phyloP scores from a whole-genome alignment of 768 basidiomycete species.

The Calocybe indica region DNA sequence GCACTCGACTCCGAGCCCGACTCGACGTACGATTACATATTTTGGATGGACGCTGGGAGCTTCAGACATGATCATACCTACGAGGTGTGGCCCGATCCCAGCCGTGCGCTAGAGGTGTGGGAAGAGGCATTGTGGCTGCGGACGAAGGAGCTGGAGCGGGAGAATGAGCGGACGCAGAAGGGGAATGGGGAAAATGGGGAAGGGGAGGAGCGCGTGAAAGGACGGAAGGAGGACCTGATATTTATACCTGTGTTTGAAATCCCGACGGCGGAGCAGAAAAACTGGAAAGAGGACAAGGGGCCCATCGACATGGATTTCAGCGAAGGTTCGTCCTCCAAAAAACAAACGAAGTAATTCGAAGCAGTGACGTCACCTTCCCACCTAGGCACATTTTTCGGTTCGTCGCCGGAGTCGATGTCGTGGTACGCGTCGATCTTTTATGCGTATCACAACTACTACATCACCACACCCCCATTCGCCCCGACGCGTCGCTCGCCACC shows the following conservation, averaged over 20 bases:
- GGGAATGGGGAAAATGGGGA: not conserved
- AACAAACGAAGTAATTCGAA: not conserved
- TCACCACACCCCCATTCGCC: slow-evolving; percentile 21
- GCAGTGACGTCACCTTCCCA: not conserved
- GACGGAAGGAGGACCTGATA: slow-evolving; percentile 32
- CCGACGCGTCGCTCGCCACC: not conserved
- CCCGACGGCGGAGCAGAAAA: slow-evolving; percentile 22
- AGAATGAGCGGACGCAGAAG: not conserved
- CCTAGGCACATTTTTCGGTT: slow-evolving; percentile 56
- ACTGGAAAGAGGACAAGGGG: slow-evolving; percentile 41
- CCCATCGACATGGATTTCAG: slow-evolving; percentile 46
- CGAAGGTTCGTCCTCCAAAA: slow-evolving; percentile 32
- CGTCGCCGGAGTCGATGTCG: slow-evolving; percentile 32
- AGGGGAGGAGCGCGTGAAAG: not conserved
- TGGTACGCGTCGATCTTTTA: slow-evolving; percentile 45
- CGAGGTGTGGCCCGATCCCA: slow-evolving; percentile 40
- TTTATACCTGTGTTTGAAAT: slow-evolving; percentile 39
- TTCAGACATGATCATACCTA: slow-evolving; percentile 41
- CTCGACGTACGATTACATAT: slow-evolving; percentile 42
- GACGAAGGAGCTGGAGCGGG: slow-evolving; percentile 6
- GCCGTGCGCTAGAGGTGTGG: slow-evolving; percentile 34
- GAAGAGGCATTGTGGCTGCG: slow-evolving; percentile 22
- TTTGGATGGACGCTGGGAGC: slow-evolving; percentile 55
- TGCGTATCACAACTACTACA: slow-evolving; percentile 45
- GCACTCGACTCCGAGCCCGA: slow-evolving; percentile 14